These are phyloP conservation scores for Penicillium daleae DNA, from an alignment of 495 filamentous ascomycete genomes.

Conservation along the genomic window DNA sequence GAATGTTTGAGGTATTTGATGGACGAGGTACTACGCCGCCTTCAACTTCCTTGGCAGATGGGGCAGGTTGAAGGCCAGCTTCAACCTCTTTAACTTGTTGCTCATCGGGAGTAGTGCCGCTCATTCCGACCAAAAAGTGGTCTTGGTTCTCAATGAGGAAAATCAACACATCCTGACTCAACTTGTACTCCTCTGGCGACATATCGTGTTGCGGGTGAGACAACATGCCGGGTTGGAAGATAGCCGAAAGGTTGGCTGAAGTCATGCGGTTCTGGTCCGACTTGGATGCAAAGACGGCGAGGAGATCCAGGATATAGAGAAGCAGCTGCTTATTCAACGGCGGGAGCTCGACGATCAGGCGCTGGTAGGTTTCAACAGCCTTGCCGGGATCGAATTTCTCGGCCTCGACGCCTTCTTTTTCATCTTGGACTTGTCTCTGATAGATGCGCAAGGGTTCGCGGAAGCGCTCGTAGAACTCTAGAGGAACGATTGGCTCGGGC, in stretches of 20 bases:
- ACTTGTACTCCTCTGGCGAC: conserved; percentile 87
- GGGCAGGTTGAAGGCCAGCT: conserved; percentile 52
- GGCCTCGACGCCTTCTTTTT: conserved; percentile 27
- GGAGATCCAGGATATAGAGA: conserved; percentile 95
- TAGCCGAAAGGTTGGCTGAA: conserved; percentile 90
- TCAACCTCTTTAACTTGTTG: conserved; percentile 85
- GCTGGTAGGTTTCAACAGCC: conserved; percentile 83
- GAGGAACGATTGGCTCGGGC: conserved; percentile 91
- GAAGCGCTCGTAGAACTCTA: conserved; percentile 91
- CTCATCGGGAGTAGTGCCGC: conserved; percentile 85
- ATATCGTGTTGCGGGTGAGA: conserved; percentile 95
- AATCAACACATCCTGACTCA: conserved; percentile 96
- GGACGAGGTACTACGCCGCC: conserved; percentile 44
- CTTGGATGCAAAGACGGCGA: conserved; percentile 98
- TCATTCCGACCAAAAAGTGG: conserved; percentile 91
- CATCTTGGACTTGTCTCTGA: conserved; percentile 62
- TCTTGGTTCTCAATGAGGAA: conserved; percentile 98
- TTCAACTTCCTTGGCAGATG: conserved; percentile 1
- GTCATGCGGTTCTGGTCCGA: conserved; percentile 97
- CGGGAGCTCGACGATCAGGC: conserved; percentile 88
- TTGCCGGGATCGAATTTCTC: conserved; percentile 72
- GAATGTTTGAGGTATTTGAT: conserved; percentile 59
- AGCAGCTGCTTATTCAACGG: conserved; percentile 93
- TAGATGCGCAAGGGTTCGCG: conserved; percentile 81
- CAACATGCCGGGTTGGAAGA: conserved; percentile 96